Evolutionary conservation across 148 eudicot species (phyloP), one percentile per base, ranked within the genome.

Genomic region (Nepenthes mirabilis): DNA sequence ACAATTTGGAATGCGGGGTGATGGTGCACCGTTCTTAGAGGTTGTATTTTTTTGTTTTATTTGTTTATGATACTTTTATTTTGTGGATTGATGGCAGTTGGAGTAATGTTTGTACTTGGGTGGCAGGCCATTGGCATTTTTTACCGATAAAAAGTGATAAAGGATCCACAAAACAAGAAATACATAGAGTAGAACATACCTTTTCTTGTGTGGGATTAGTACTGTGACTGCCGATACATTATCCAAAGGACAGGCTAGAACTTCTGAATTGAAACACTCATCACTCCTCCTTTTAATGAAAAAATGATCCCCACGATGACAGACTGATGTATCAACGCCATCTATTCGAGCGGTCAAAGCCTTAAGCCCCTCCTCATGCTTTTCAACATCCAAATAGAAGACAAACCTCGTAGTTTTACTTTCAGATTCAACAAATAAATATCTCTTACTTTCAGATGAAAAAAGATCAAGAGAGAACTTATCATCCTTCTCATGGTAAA

Each of bases 401-500:
- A 85, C 70, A 70, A 88, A 91, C 56, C 79, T 82, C 14, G 94
- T 88, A 34, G 71, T 83, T 81, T 91, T 88, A 69, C 95, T 88
- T 79, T 67, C 83, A 52, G 97, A 85, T 65, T 67, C 76, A 58
- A 91, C 82, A 80, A 91, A 91, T 62, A 91, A 61, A 73, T 62
- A 91, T 37, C 72, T 77, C 76, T 83, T 86, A 83, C 96, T 91
- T 71, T 88, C 97, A 59, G 97, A 85, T 60, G 77, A 79, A 60
- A 59, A 59, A 75, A 88, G 80, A 78, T 64, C 74, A 59, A 85
- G 70, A 36, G 75, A 70, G 68, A 88, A 91, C 77, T 74, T 83
- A 52, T 87, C 95, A 77, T 91, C 97, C 80, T 81, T 82, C 77
- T 91, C 97, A 74, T 87, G 84, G 75, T 83, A 88, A 61, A 91